phyloP scores from a whole-genome alignment of 805 yeast species.

The Candida michaelii region DNA sequence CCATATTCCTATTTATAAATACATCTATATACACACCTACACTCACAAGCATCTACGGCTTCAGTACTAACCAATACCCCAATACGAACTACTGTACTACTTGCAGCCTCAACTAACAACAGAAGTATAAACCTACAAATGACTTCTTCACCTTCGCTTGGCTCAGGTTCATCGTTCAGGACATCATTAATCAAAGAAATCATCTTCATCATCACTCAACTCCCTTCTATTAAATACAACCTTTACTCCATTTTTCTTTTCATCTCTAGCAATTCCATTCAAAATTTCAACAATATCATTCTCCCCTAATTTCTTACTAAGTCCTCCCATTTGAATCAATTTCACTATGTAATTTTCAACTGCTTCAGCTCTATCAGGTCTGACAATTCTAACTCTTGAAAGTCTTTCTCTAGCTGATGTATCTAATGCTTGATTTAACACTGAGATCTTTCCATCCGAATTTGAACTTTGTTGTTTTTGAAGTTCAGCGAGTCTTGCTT shows the following conservation, averaged over 20 bases:
- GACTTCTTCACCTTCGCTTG: no score
- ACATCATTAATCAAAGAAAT: slow-evolving; percentile 27
- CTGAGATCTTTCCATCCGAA: slow-evolving; percentile 42
- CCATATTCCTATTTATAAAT: no score
- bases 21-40: no score
- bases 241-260: slow-evolving; percentile 58
- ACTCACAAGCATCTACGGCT: no score
- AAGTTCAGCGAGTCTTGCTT: slow-evolving; percentile 86
- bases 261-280: slow-evolving; percentile 77
- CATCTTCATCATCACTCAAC: slow-evolving; percentile 28
- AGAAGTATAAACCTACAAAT: no score
- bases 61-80: no score
- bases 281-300: slow-evolving; percentile 78
- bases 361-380: slow-evolving; percentile 86
- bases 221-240: slow-evolving; percentile 59
- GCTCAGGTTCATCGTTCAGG: no score
- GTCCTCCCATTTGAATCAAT: slow-evolving; percentile 73
- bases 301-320: slow-evolving; percentile 73
- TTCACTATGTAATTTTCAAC: slow-evolving; percentile 79
- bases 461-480: slow-evolving; percentile 43
- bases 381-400: slow-evolving; percentile 81
- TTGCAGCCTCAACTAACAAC: no score
- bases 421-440: slow-evolving; percentile 69
- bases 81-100: no score
- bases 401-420: slow-evolving; percentile 86